Base-by-base conservation (phyloP, 2,329 filamentous ascomycete species). In the Furcasterigmium furcatum region DNA sequence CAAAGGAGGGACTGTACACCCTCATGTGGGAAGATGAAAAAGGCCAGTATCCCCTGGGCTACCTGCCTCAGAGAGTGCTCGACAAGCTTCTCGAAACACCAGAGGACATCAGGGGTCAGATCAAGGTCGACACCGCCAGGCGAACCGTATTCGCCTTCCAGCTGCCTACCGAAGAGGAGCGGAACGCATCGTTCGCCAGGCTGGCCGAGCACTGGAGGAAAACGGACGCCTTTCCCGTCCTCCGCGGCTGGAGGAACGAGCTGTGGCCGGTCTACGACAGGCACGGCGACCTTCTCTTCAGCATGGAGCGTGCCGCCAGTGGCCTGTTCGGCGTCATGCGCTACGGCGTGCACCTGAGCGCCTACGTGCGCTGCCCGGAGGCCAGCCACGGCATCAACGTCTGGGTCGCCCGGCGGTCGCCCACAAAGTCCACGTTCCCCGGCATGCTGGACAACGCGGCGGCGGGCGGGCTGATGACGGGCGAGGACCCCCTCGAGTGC, bases 361-460 rank as follows among this genome's bases (percentile, higher is more conserved):
- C 80, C 5, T 95, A 87, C 57, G 77, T 86, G 20, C 64, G 70
- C 19, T 63, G 64, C 40, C 46, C 56, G 4, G 46, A 54, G 14
- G 59, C 61, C 5, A 65, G 63, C 32, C 65, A 76, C 43, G 85
- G 84, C 16, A 67, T 95, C 38, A 85, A 82, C 58, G 74, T 99
- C 34, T 97, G 94, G 92, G 80, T 95, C 2, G 88, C 94, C 4
- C 79, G 84, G 38, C 78, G 94, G 9, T 80, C 91, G 12, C 74
- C 73, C 42, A 79, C 73, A 47, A 99, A 97, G 72, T 82, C 88
- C 54, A 96, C 91, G 1, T 99, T 92, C 60, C 85, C 87, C 0
- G 79, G 87, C n/a, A 91, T 96, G 79, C 74, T 99, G 53, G 94
- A 99, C 66, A 99, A 97, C 64, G 91, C 91, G 2, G 94, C 95